These are phyloP conservation scores for Ilyonectria robusta DNA, from an alignment of 2,329 filamentous ascomycete genomes.

Conservation along the genomic window DNA sequence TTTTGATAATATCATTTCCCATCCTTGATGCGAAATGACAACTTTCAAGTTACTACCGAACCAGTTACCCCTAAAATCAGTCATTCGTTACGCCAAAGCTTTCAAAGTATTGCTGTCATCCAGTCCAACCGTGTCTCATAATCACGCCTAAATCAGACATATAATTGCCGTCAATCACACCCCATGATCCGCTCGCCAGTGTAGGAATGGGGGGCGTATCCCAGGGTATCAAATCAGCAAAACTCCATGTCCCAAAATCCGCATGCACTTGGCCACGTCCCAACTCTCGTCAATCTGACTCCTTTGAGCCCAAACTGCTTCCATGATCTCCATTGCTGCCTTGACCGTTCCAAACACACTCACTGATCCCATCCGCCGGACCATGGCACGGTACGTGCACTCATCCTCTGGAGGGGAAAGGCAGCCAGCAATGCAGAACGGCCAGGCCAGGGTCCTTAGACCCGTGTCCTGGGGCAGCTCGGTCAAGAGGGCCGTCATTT, in stretches of 20 bases:
- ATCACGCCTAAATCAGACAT: conserved; percentile 6
- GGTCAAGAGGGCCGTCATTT: conserved; percentile 53
- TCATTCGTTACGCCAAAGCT: conserved; percentile 10
- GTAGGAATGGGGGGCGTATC: not conserved
- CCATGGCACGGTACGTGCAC: conserved; percentile 58
- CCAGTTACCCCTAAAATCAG: not conserved
- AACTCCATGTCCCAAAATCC: conserved; percentile 56
- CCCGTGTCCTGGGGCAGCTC: conserved; percentile 50
- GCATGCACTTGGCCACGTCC: conserved; percentile 61
- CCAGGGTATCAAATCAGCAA: conserved; percentile 55
- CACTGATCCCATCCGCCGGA: conserved; percentile 57
- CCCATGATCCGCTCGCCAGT: not conserved
- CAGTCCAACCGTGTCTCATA: conserved; percentile 10
- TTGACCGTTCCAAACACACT: conserved; percentile 62
- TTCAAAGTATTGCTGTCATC: not conserved
- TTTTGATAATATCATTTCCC: conserved; percentile 17
- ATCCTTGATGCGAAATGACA: conserved; percentile 5
- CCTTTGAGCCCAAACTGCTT: conserved; percentile 60
- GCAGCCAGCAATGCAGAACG: conserved; percentile 59
- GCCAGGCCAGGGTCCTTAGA: conserved; percentile 57
- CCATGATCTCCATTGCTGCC: conserved; percentile 61
- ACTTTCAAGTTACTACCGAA: not conserved
- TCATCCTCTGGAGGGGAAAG: conserved; percentile 58
- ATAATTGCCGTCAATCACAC: not conserved
- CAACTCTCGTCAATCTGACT: conserved; percentile 58